Evolutionary conservation across 768 basidiomycete species (phyloP), one percentile per base, ranked within the genome.

Genomic region (Boletus rubropictus): DNA sequence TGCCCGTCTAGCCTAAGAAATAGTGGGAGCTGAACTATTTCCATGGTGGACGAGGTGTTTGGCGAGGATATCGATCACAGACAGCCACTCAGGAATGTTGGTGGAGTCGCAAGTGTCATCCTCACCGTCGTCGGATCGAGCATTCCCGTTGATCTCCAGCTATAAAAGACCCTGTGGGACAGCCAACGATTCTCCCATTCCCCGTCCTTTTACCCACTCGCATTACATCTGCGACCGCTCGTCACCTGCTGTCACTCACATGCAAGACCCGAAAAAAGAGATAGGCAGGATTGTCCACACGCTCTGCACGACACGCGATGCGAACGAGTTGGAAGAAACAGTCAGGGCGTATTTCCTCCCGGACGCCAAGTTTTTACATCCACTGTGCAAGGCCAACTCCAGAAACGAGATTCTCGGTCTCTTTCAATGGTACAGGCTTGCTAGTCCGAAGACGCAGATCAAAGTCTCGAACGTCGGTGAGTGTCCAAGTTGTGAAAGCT

Each of bases 381-480:
- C 83, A 0, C 47, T 84, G 22, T 82, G 75, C 67, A 71, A 59
- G 0, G 70, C 74, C n/a, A 70, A 71, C 44, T 82, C 82, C 14
- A 71, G 82, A 42, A 74, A 79, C 15, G 63, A 67, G 17, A 67
- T 85, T 22, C 67, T 84, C 3, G 56, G 79, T 71, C 34, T 58
- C 25, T 82, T 78, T 58, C 79, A 82, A 75, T 84, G 81, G 80
- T 81, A 82, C 59, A 78, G 82, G 41, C 68, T 84, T 28, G 61
- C 82, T 58, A 82, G 80, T 11, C 83, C 82, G 0, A 53, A 61
- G 20, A 69, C 76, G 20, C 61, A 72, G 8, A 53, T 76, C 29
- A 50, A 67, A 2, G 67, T 80, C 3, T 58, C 66, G 7, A 70
- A 59, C 44, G 68, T 79, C 46, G 69, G 79, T 77, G 45, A 65